Conservation (phyloP, 2,329 filamentous ascomycete species). For the Diatrype stigma region DNA sequence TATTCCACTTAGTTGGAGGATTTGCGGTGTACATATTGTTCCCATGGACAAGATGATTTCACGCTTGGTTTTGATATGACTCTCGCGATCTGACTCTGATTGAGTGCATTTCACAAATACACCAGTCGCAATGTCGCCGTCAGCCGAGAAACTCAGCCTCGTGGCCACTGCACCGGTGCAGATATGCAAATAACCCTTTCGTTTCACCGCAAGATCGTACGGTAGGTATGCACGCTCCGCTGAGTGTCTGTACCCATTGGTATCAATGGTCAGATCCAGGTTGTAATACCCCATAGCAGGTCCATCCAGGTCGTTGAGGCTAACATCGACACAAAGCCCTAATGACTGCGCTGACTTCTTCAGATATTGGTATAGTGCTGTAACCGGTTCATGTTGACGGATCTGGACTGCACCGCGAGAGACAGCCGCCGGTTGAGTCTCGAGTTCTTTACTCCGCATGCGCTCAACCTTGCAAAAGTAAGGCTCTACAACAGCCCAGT, state of each 20-base stretch:
- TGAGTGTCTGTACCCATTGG: conserved; percentile 4
- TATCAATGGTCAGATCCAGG: conserved; percentile 8
- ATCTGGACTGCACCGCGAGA: no score
- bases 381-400: neutral
- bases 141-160: conserved; percentile 19
- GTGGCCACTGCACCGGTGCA: conserved; percentile 27
- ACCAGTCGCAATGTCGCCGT: conserved; percentile 16
- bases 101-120: conserved; percentile 16
- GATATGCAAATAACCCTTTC: conserved; percentile 3
- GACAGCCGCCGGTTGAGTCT: no score
- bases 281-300: conserved; percentile 7
- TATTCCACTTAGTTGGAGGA: conserved; percentile 30
- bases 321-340: conserved; percentile 5
- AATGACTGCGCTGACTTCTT: conserved; percentile 7
- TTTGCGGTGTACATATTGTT: conserved; percentile 25
- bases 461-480: conserved; percentile 8
- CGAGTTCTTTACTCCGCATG: no score
- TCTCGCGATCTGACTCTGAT: conserved; percentile 3
- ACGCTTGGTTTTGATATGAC: conserved; percentile 19
- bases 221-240: conserved; percentile 8
- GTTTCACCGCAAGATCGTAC: neutral
- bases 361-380: conserved; percentile 2
- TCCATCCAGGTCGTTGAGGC: conserved; percentile 4
- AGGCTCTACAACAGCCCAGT: conserved; percentile 11
- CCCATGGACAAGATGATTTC: conserved; percentile 30